Base-by-base conservation (phyloP, 2,329 filamentous ascomycete species). In the Dendryphion nanum region DNA sequence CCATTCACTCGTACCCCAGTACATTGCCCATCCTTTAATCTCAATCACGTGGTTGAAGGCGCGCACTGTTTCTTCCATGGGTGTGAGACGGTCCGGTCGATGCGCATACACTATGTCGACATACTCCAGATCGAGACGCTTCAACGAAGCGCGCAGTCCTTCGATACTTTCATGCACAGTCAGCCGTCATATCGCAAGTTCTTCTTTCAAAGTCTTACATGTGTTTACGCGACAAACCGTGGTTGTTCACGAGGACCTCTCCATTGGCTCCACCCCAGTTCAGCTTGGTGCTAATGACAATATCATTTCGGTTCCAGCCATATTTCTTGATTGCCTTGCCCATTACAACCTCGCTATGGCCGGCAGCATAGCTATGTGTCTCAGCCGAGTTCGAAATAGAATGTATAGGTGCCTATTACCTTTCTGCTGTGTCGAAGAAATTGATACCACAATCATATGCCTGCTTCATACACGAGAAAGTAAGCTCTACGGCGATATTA, bases 41-140 rank as follows among this genome's bases (percentile, higher is more conserved):
- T 81, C 73, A 55, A 87, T 85, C 33, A 86, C 66, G 61, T 85
- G 75, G 68, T 86, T 86, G 70, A 87, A 86, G 28, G 78, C 81
- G 35, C 82, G 78, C 19, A 86, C 82, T 0, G 77, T 81, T 66
- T 86, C 83, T 60, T 85, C 81, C 69, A 86, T 86, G 4, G 82
- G 83, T 0, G 82, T 86, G 21, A 77, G 70, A 4, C 80, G 74
- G 55, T 87, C 84, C 0, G 82, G 79, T 13, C 83, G 76, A 65
- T 87, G 83, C 12, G 83, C 82, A 53, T 83, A 85, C 50, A 87
- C 74, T 26, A 86, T 67, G 52, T 86, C 83, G 18, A 87, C 82
- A 51, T 84, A 83, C 13, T 77, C 71, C 23, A 82, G 70, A 53
- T 71, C 41, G 19, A 83, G 66, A 15, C 80, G 76, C 55, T 79